Evolutionary conservation across 2,329 filamentous ascomycete genomes (phyloP), one percentile per base, ranked within the genome.

Genomic region (Cadophora luteo-olivacea): DNA sequence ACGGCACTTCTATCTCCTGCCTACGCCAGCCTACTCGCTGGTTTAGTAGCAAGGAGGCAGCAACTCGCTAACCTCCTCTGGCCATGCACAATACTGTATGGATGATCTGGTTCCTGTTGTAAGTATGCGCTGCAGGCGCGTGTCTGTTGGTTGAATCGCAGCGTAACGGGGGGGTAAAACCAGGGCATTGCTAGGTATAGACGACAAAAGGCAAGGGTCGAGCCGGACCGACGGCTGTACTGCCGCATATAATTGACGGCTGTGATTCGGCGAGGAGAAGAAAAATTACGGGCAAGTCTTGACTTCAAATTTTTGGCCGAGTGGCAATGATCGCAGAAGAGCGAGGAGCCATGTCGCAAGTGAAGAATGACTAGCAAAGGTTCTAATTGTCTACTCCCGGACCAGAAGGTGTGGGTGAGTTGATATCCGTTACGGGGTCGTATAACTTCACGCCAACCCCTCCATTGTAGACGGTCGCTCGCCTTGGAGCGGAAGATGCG

Each of bases 61-160:
- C 45, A 52, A 22, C 19, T 55, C n/a, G 12, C 16, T 22, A 61
- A 25, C 24, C 25, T 45, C 6, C 16, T 62, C 38, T 48, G 36
- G 22, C 14, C 5, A n/a, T 41, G 57, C 38, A 32, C 16, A 38
- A 61, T 14, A 41, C 19, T 61, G 24, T 61, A 45, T 52, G 51
- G 33, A 51, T 49, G 48, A 58, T 66, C 22, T 57, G 22, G n/a
- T 60, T 60, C 36, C 22, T 32, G 29, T 25, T 61, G 55, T 49
- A 64, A 63, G 62, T 67, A 64, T 70, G 68, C 66, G 66, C 70
- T 64, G 64, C 41, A 68, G 67, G 68, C 69, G 66, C 61, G 45
- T 61, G 52, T 67, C 60, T 57, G 32, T 58, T 64, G 45, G 64
- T 25, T 16, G 32, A 64, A 49, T 32, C 33, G 60, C 36, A 55